A percentile compares a stretch with the other conserved stretches of the same genome.
These are phyloP conservation scores for Amesomyces nigricolor DNA, from an alignment of 2,329 filamentous ascomycete species.

Conservation along the genomic window DNA sequence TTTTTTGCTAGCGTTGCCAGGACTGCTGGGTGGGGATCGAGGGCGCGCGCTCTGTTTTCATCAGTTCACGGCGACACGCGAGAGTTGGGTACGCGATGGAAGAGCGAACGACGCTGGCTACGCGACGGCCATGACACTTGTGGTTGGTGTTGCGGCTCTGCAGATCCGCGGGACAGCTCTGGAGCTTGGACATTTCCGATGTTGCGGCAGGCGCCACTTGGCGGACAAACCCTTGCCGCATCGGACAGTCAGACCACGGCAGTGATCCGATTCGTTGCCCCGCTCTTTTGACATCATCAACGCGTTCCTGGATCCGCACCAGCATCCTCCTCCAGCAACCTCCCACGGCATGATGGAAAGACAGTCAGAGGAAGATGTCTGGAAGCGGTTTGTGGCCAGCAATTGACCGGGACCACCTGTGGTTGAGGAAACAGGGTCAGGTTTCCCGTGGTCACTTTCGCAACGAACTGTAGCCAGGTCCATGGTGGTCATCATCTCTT, in stretches of 20 bases:
- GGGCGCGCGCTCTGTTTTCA: background rate
- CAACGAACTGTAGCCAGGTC: too few relatives aligned
- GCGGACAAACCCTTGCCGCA: background rate
- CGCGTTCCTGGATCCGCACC: too few relatives aligned
- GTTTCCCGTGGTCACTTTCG: too few relatives aligned
- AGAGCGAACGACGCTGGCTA: background rate
- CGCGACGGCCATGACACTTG: constrained; percentile 7
- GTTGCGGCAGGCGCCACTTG: constrained; percentile 2
- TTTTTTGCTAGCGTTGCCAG: constrained; percentile 13
- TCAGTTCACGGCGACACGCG: background rate
- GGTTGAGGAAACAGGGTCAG: too few relatives aligned
- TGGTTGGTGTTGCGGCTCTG: constrained; percentile 23
- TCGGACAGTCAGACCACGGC: background rate
- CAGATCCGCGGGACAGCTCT: constrained; percentile 13
- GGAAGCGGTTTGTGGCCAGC: too few relatives aligned
- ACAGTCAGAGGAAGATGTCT: too few relatives aligned
- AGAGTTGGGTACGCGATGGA: background rate
- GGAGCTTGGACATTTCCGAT: constrained; percentile 9
- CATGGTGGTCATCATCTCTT: too few relatives aligned
- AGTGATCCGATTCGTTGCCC: background rate
- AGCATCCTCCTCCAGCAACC: too few relatives aligned
- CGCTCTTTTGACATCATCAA: too few relatives aligned
- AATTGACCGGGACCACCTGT: too few relatives aligned
- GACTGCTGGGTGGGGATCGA: background rate
- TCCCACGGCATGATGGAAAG: too few relatives aligned